Evolutionary conservation across 1,284 basidiomycete genomes (phyloP), one percentile per base, ranked within the genome.

Genomic region (Cutaneotrichosporon sp.): DNA sequence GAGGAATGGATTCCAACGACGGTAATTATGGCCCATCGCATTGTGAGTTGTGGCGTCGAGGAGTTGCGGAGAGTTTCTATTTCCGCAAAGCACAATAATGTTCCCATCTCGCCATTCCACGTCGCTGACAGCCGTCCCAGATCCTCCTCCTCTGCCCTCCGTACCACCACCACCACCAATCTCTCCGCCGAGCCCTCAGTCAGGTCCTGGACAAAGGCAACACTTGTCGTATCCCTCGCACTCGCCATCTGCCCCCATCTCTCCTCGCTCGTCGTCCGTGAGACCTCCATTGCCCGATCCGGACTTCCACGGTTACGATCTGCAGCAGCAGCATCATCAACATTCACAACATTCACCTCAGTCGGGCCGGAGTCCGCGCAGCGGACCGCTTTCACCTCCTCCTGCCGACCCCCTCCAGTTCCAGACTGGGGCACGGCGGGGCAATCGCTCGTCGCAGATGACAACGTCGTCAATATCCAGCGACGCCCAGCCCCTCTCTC

Each of bases 391-490:
- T 31, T 14, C 29, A 31, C 24, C 4, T n/a, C 14, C 24, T 20
- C 38, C 14, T 24, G 26, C 19, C 42, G 42, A 42, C 24, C 16
- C 25, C 14, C 4, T 10, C 9, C 25, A 27, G 6, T 27, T 43
- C 33, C 44, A 34, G 22, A 10, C 22, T 4, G n/a, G 12, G 7
- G n/a, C 32, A 9, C 44, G 32, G 9, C 37, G 47, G n/a, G 16
- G 20, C 4, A 35, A 20, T 17, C 47, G 47, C 16, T 12, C 12
- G n/a, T 49, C 47, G 27, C 37, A 49, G 20, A 24, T 49, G n/a
- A 49, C 47, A 20, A 41, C 19, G 9, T 49, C 47, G 16, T 41
- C 38, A 8, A 22, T 32, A 2, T 49, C 47, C 7, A 49, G 47
- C 32, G 47, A 49, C 32, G n/a, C 20, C 8, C 12, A 20, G 4